Evolutionary conservation across 768 basidiomycete species (phyloP).

Genomic region (Porpolomopsis calyptriformis): DNA sequence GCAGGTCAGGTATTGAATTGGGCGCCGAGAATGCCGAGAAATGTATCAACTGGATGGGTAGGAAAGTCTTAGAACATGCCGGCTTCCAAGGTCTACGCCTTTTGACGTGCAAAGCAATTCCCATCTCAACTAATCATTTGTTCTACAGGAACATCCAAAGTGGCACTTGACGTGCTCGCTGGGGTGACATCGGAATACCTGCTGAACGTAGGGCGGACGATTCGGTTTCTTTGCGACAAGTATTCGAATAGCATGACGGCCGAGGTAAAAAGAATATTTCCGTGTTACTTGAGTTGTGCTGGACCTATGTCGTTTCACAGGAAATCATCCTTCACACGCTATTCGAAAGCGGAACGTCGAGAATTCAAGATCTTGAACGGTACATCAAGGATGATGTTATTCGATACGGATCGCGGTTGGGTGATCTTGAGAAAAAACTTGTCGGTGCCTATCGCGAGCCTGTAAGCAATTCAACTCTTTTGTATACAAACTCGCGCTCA

Average conservation of each 20-base stretch:
- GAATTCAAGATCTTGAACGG: slow-evolving; percentile 68
- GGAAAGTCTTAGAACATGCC: slow-evolving; percentile 76
- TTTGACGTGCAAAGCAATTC: slow-evolving; percentile 1
- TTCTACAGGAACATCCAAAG: slow-evolving; percentile 55
- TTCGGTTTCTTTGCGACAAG: slow-evolving; percentile 74
- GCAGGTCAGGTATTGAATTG: slow-evolving; percentile 36
- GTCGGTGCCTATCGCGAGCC: slow-evolving; percentile 73
- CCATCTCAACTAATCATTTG: not conserved
- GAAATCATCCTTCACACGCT: slow-evolving; percentile 90
- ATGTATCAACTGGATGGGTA: slow-evolving; percentile 62
- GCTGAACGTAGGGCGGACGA: slow-evolving; percentile 75
- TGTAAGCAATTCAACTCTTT: slow-evolving; percentile 30
- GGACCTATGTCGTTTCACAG: slow-evolving; percentile 29
- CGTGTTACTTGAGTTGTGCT: slow-evolving; percentile 9
- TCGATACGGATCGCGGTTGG: slow-evolving; percentile 64
- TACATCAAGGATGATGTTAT: slow-evolving; percentile 86
- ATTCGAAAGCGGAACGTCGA: slow-evolving; percentile 78
- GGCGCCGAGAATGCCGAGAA: slow-evolving; percentile 49
- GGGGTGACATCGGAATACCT: slow-evolving; percentile 75
- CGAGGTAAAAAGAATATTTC: slow-evolving; percentile 46
- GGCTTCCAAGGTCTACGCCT: slow-evolving; percentile 76
- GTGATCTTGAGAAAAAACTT: slow-evolving; percentile 80
- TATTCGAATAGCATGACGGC: slow-evolving; percentile 70
- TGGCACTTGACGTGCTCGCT: slow-evolving; percentile 66
- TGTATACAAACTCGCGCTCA: slow-evolving; percentile 6